Base-by-base conservation (phyloP, 805 yeast genomes). In the Metschnikowia lachancei region DNA sequence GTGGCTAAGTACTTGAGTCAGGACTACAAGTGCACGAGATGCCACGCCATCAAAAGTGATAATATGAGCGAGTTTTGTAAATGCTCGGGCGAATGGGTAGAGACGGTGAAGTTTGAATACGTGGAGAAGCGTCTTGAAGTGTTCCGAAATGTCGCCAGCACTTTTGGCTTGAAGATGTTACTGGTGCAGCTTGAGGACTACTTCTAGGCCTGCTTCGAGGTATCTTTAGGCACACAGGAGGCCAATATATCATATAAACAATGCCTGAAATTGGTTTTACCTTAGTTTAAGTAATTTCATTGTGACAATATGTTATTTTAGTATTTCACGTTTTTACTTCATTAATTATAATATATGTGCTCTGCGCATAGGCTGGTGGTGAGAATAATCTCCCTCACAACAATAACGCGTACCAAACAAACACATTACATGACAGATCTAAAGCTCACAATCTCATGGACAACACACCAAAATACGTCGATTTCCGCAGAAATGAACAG, bases 1-100 rank as follows among this genome's bases (percentile, higher is more conserved):
- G 49, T 87, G 1, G 74, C 83, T n/a, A 67, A 72, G 43, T 94
- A 77, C 64, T 80, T 80, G 61, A 70, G 77, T 18, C 99, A 94
- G 65, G 98, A 92, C 64, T 70, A 86, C 56, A 79, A 77, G 55
- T 94, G 99, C 64, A 60, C 69, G 14, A 89, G 87, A 60, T 94
- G 99, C 65, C 75, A 78, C 20, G 78, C 72, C 46, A 70, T 88
- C 46, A 80, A 81, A 56, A 81, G 78, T 30, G 83, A 80, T 55
- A 83, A 84, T 51, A 73, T 94, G 77, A 77, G 89, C 28, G 72
- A 72, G 26, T 81, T 81, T 62, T 95, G 99, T 65, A 66, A 78
- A 17, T 94, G 99, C 62, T 92, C 99, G 0, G 99, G 99, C 8
- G 62, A 66, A 13, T 90, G 96, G 96, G 70, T 64, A 3, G 83